A percentile compares a stretch with the other conserved stretches of the same genome.
Evolutionary conservation across 192 early-diverging fungal species (phyloP).

Genomic region (Jimgerdemannia lactiflua): DNA sequence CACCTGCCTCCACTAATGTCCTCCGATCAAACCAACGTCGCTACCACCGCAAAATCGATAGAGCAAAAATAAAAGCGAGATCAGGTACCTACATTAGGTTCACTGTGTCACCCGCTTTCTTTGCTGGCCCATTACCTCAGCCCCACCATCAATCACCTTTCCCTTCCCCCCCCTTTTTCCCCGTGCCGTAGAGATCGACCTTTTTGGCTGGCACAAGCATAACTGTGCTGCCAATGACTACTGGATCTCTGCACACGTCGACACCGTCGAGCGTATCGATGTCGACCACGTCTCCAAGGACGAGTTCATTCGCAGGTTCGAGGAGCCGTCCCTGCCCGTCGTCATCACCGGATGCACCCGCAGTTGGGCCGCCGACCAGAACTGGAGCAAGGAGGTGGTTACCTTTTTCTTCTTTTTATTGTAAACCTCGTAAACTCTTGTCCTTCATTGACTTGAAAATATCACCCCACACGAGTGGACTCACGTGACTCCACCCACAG

Average conservation of each 20-base stretch:
- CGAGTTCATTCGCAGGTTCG: conserved; percentile 58
- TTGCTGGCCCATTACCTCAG: neutral
- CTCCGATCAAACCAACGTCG: neutral
- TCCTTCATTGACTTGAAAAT: too few relatives aligned
- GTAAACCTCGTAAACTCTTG: too few relatives aligned
- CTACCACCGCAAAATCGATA: conserved; percentile 20
- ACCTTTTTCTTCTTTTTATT: too few relatives aligned
- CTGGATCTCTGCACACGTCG: conserved; percentile 39
- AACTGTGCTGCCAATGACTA: conserved; percentile 47
- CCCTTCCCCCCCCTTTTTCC: neutral
- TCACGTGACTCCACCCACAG: neutral
- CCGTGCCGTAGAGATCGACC: conserved; percentile 51
- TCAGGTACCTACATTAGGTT: conserved; percentile 31
- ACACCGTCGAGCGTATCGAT: conserved; percentile 53
- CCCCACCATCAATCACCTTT: neutral
- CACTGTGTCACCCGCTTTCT: too few relatives aligned
- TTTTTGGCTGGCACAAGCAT: conserved; percentile 57
- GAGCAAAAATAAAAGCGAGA: conserved; percentile 44
- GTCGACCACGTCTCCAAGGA: conserved; percentile 46
- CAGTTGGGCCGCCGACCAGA: conserved; percentile 50
- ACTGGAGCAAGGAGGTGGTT: conserved; percentile 54
- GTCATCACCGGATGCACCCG: conserved; percentile 54
- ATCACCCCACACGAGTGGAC: too few relatives aligned
- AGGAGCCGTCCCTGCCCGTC: conserved; percentile 52
- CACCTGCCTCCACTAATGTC: neutral